These are phyloP conservation scores for Trapa incisa DNA, from an alignment of 345 rosid species.

Conservation along the genomic window DNA sequence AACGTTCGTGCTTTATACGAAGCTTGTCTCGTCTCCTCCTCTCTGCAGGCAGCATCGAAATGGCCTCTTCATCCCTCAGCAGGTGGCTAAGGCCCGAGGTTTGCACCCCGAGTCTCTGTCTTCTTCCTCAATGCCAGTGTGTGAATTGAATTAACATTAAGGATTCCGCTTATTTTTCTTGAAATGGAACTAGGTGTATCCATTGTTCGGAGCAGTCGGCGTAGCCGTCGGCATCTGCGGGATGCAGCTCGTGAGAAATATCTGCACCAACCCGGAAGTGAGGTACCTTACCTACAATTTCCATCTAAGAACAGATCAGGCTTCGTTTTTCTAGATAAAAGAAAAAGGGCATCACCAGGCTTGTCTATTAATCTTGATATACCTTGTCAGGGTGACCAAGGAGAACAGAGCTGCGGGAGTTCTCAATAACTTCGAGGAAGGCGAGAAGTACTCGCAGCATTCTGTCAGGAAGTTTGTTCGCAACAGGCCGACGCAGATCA, in stretches of 20 bases:
- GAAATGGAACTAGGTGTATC: constrained; percentile 28
- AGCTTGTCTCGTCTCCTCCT: too few relatives aligned
- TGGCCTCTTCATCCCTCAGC: too few relatives aligned
- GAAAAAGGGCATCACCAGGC: too few relatives aligned
- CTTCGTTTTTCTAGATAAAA: background rate
- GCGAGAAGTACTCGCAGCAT: constrained; percentile 46
- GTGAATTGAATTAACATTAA: background rate
- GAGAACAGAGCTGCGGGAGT: constrained; percentile 48
- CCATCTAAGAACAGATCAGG: too few relatives aligned
- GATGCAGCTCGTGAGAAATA: constrained; percentile 44
- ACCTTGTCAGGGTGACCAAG: constrained; percentile 24
- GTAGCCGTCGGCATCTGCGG: constrained; percentile 48
- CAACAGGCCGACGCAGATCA: constrained; percentile 29
- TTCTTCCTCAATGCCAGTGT: too few relatives aligned
- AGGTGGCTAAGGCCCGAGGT: too few relatives aligned
- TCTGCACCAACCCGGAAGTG: constrained; percentile 44
- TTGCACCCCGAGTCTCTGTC: too few relatives aligned
- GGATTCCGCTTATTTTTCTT: background rate
- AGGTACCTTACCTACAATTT: constrained; percentile 19
- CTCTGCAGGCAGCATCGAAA: too few relatives aligned
- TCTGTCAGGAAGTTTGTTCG: constrained; percentile 36
- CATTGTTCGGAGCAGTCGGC: constrained; percentile 41
- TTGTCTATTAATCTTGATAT: background rate
- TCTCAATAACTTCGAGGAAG: constrained; percentile 43
- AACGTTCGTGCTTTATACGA: too few relatives aligned